phyloP scores from a whole-genome alignment of 176 grass and related monocot species.

The Alopecurus myosuroides region DNA sequence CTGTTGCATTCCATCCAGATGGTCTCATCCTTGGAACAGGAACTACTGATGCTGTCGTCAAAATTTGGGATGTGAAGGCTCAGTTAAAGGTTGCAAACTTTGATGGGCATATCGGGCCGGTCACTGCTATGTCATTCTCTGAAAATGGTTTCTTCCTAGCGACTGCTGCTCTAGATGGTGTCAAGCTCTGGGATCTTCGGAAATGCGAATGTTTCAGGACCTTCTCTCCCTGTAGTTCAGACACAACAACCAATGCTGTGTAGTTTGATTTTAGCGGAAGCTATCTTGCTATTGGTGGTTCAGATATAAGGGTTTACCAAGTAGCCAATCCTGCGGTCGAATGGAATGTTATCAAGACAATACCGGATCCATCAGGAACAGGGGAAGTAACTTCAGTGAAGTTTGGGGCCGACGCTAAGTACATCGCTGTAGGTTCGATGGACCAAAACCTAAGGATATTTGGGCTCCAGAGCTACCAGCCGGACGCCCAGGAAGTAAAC shows the following conservation, averaged over 20 bases:
- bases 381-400: slow-evolving; percentile 65
- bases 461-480: slow-evolving; percentile 33
- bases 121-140: slow-evolving; percentile 90
- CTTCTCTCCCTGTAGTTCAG: slow-evolving; percentile 72
- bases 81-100: slow-evolving; percentile 79
- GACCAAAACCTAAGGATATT: slow-evolving; percentile 83
- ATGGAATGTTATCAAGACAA: slow-evolving; percentile 86
- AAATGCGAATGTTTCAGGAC: slow-evolving; percentile 83
- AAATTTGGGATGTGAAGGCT: slow-evolving; percentile 97
- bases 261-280: slow-evolving; percentile 89
- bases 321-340: slow-evolving; percentile 70
- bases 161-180: slow-evolving; percentile 85
- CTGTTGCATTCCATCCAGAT: slow-evolving; percentile 73
- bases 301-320: slow-evolving; percentile 81
- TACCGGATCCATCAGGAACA: slow-evolving; percentile 87
- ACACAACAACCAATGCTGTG: slow-evolving; percentile 79
- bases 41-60: slow-evolving; percentile 63
- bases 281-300: slow-evolving; percentile 82
- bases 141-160: slow-evolving; percentile 99
- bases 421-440: slow-evolving; percentile 72
- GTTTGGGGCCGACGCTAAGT: slow-evolving; percentile 73
- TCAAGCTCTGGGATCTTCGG: slow-evolving; percentile 96
- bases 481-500: not conserved
- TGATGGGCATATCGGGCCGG: slow-evolving; percentile 72
- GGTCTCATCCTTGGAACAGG: slow-evolving; percentile 95